Evolutionary conservation across 208 protist genomes (phyloP).

Genomic region (Novymonas esmeraldas): DNA sequence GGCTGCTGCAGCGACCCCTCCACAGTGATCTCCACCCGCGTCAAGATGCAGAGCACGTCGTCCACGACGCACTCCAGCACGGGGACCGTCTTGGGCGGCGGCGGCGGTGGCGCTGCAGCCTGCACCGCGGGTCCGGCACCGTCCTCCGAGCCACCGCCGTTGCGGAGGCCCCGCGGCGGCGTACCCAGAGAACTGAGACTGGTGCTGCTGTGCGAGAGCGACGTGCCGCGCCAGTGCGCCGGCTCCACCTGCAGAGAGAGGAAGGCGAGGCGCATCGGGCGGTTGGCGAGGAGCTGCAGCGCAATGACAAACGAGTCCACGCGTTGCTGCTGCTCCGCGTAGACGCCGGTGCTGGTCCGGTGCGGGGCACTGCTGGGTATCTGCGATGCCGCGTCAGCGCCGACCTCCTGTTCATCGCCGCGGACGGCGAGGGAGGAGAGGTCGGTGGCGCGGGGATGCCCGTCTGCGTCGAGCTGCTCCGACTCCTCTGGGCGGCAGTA

Average conservation of each 20-base stretch:
- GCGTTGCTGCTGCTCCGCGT: neutral
- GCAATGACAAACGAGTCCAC: conserved; percentile 38
- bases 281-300: conserved; percentile 41
- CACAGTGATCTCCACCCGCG: conserved; percentile 32
- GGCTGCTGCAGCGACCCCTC: conserved; percentile 7
- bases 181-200: neutral
- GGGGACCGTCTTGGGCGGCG: conserved; percentile 25
- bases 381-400: neutral
- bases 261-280: conserved; percentile 65
- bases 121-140: neutral
- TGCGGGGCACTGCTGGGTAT: neutral
- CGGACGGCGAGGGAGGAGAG: conserved; percentile 26
- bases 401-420: no score
- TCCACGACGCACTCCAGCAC: conserved; percentile 71
- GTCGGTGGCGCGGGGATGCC: conserved; percentile 1
- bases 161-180: neutral
- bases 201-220: neutral
- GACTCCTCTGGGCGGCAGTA: conserved; percentile 29
- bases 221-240: neutral
- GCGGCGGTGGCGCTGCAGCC: neutral
- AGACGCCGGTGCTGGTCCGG: neutral
- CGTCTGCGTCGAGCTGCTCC: neutral
- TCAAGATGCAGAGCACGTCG: conserved; percentile 63
- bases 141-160: neutral
- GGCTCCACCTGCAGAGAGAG: conserved; percentile 32